Conservation (phyloP, 768 basidiomycete species). For the Termitomyces sp. region DNA sequence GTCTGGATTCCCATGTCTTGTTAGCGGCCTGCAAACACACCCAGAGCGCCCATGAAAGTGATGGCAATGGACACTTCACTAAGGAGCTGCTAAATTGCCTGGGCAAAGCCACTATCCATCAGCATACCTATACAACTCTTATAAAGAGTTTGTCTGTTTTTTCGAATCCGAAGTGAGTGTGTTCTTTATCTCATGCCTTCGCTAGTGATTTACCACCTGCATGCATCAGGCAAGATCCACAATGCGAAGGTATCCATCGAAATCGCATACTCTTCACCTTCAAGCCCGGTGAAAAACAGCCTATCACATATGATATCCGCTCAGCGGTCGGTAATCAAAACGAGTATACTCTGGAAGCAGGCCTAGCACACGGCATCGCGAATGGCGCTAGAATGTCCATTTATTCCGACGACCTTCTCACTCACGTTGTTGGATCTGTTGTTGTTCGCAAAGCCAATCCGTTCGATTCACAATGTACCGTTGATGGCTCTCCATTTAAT, state of each 20-base stretch:
- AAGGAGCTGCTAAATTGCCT: background rate
- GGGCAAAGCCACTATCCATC: background rate
- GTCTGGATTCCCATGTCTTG: background rate
- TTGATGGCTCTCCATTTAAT: background rate
- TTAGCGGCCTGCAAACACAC: background rate
- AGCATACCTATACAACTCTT: slow-evolving; percentile 9
- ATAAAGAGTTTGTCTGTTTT: background rate
- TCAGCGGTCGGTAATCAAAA: background rate
- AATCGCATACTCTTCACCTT: background rate
- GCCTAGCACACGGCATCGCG: too few species aligned
- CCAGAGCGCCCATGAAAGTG: background rate
- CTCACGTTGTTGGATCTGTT: too few species aligned
- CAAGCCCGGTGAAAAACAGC: too few species aligned
- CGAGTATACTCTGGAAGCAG: too few species aligned
- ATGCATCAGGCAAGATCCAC: slow-evolving; percentile 3
- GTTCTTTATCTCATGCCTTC: too few species aligned
- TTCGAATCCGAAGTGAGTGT: background rate
- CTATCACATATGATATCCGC: background rate
- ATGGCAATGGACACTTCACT: background rate
- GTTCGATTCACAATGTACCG: background rate
- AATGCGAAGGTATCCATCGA: slow-evolving; percentile 6
- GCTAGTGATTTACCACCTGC: too few species aligned
- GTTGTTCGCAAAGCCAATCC: too few species aligned
- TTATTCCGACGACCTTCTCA: too few species aligned
- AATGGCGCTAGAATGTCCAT: too few species aligned